phyloP scores from a whole-genome alignment of 176 grass and related monocot genomes.

The Carex scoparia region DNA sequence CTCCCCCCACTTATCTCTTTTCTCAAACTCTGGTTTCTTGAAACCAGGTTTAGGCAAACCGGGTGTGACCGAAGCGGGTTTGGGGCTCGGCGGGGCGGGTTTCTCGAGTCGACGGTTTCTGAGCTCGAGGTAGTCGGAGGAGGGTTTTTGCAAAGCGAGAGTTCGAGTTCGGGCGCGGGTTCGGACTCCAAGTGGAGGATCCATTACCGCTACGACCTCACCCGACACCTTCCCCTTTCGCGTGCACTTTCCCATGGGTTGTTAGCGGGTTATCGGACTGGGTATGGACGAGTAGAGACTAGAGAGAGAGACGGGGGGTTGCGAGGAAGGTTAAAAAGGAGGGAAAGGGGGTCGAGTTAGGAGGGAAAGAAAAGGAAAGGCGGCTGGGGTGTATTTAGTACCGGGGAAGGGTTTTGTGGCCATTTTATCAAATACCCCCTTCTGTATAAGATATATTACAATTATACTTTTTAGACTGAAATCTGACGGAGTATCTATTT shows the following conservation, averaged over 20 bases:
- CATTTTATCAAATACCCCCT: neutral
- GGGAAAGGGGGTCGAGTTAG: neutral
- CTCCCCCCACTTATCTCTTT: neutral
- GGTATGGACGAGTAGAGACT: neutral
- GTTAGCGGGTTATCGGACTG: neutral
- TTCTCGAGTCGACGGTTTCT: conserved; percentile 25
- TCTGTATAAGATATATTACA: neutral
- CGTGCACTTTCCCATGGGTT: conserved; percentile 12
- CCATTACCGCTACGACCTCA: conserved; percentile 22
- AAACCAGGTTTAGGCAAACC: neutral
- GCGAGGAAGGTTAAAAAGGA: neutral
- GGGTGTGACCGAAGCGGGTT: neutral
- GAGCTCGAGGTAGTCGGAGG: conserved; percentile 20
- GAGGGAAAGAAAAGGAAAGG: conserved; percentile 6
- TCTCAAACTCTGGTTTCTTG: neutral
- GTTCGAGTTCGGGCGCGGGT: conserved; percentile 20
- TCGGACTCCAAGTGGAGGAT: conserved; percentile 19
- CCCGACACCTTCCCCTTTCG: conserved; percentile 18
- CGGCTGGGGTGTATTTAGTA: conserved; percentile 26
- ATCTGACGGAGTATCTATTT: too few species aligned
- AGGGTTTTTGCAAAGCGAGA: conserved; percentile 23
- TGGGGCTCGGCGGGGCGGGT: neutral
- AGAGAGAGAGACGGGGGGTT: neutral
- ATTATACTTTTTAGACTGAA: too few species aligned
- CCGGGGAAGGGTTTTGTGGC: neutral